Conservation (phyloP, 805 yeast species). For the Kodamaea nitidulidarum region DNA sequence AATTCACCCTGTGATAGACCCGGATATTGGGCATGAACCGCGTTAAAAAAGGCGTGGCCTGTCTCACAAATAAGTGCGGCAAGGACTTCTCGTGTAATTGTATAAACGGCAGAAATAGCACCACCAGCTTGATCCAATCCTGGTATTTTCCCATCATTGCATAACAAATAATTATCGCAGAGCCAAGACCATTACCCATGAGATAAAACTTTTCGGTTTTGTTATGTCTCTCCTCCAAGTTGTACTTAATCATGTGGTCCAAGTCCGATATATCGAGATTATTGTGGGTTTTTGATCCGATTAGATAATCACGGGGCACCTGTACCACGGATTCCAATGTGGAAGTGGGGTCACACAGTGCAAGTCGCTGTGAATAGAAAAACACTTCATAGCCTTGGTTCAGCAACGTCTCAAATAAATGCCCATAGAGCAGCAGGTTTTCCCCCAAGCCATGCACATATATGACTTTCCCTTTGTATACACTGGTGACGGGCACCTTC, state of each 20-base stretch:
- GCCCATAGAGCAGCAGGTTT: constrained; percentile 6
- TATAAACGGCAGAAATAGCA: constrained; percentile 3
- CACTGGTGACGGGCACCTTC: constrained; percentile 8
- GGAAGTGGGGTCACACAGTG: constrained; percentile 1
- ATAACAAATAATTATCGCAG: constrained; percentile 7
- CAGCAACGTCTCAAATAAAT: constrained; percentile 4
- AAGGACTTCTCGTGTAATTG: constrained; percentile 5
- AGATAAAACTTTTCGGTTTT: constrained; percentile 8
- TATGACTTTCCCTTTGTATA: constrained; percentile 6
- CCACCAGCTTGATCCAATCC: constrained; percentile 6
- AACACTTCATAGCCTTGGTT: constrained; percentile 9
- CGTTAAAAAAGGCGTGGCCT: constrained; percentile 5
- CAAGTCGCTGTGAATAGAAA: constrained; percentile 5
- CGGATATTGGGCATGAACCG: constrained; percentile 7
- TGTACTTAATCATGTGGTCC: constrained; percentile 6
- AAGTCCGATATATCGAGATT: constrained; percentile 7
- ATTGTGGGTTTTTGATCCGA: constrained; percentile 2
- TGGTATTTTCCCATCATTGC: constrained; percentile 10
- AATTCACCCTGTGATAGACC: constrained; percentile 6
- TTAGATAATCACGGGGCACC: constrained; percentile 3
- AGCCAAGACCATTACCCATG: constrained; percentile 7
- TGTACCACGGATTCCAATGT: constrained; percentile 4
- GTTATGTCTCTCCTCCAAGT: constrained; percentile 7
- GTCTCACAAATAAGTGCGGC: constrained; percentile 2
- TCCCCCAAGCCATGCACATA: constrained; percentile 7